Conservation (phyloP, 2,329 filamentous ascomycete genomes). For the Cladosporium sphaerospermum region DNA sequence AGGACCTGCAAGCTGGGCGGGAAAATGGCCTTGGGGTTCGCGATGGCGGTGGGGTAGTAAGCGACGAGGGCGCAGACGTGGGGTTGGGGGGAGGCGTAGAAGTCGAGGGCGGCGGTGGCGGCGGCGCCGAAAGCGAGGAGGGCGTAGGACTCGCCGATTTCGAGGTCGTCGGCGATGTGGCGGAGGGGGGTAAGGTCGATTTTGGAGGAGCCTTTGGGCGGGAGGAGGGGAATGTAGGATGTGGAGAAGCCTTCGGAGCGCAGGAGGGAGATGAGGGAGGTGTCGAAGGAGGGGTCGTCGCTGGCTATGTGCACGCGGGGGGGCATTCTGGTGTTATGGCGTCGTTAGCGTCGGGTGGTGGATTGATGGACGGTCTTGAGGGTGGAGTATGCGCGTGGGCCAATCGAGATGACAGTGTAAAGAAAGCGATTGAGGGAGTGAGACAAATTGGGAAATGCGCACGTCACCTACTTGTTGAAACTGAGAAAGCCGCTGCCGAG, state of each 20-base stretch:
- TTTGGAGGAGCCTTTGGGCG: slow-evolving; percentile 27
- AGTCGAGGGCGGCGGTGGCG: slow-evolving; percentile 35
- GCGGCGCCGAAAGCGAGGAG: slow-evolving; percentile 36
- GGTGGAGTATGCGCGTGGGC: too few species aligned
- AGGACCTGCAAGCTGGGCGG: slow-evolving; percentile 29
- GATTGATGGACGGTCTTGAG: too few species aligned
- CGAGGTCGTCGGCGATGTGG: slow-evolving; percentile 34
- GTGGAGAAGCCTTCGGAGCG: slow-evolving; percentile 39
- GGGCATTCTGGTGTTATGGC: slow-evolving; percentile 5
- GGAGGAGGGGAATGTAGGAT: slow-evolving; percentile 31
- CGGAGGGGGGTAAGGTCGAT: slow-evolving; percentile 22
- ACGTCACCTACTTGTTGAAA: slow-evolving; percentile 21
- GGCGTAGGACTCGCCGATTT: slow-evolving; percentile 26
- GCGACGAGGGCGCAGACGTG: slow-evolving; percentile 36
- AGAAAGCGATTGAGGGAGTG: not conserved
- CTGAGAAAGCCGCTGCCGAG: slow-evolving; percentile 19
- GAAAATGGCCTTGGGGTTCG: slow-evolving; percentile 33
- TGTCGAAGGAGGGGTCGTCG: slow-evolving; percentile 33
- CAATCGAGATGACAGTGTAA: not conserved
- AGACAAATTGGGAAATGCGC: not conserved
- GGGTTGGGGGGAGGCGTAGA: slow-evolving; percentile 35
- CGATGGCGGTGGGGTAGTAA: slow-evolving; percentile 38
- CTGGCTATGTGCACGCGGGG: slow-evolving; percentile 18
- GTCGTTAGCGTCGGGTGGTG: too few species aligned
- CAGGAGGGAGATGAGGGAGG: slow-evolving; percentile 33